Conservation (phyloP, 1,139 yeast genomes). For the Yarrowia galli region DNA sequence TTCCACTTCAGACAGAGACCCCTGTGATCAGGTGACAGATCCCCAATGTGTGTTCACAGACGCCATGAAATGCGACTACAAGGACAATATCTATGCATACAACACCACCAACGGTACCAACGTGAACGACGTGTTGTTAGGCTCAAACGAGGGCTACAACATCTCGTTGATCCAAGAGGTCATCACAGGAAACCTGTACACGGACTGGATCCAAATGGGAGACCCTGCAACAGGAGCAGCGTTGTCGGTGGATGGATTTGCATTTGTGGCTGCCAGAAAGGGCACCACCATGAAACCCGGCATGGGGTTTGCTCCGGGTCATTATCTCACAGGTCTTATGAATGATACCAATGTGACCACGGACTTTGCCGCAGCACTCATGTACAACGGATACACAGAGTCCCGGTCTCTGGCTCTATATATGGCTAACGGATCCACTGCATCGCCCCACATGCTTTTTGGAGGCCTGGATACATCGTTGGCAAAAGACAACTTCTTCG, state of each 20-base stretch:
- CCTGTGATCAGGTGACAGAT: slow-evolving; percentile 6
- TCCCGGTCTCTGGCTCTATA: slow-evolving; percentile 34
- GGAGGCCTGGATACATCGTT: slow-evolving; percentile 33
- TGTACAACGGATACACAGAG: slow-evolving; percentile 27
- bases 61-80: slow-evolving; percentile 13
- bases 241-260: slow-evolving; percentile 15
- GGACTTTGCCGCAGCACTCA: slow-evolving; percentile 16
- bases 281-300: slow-evolving; percentile 12
- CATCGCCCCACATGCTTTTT: slow-evolving; percentile 38
- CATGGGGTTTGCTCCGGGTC: slow-evolving; percentile 30
- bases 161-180: slow-evolving; percentile 8
- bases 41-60: not conserved
- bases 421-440: slow-evolving; percentile 22
- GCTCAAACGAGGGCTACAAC: slow-evolving; percentile 12
- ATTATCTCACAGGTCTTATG: not conserved
- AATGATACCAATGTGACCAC: slow-evolving; percentile 2
- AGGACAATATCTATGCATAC: slow-evolving; percentile 17
- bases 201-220: slow-evolving; percentile 12
- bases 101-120: slow-evolving; percentile 31
- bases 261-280: slow-evolving; percentile 3
- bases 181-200: slow-evolving; percentile 17
- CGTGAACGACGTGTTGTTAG: not conserved
- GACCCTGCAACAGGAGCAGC: slow-evolving; percentile 10
- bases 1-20: not conserved
- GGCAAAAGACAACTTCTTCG: slow-evolving; percentile 34